Evolutionary conservation across 2,329 filamentous ascomycete genomes (phyloP).

Genomic region (Fusarium keratoplasticum): DNA sequence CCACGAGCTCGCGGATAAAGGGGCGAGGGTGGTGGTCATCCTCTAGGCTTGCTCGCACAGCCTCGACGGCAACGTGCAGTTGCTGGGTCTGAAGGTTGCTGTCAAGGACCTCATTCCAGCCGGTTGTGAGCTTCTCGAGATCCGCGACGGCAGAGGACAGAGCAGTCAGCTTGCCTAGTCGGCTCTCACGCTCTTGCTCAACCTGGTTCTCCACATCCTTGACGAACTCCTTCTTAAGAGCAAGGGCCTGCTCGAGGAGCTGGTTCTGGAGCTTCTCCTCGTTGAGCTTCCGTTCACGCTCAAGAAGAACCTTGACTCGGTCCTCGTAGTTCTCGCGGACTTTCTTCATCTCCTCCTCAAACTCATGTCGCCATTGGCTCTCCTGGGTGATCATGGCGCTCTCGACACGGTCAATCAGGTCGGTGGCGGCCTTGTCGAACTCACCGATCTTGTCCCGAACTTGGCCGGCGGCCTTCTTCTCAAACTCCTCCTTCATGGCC

Average conservation of each 20-base stretch:
- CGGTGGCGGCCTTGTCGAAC: conserved; percentile 87
- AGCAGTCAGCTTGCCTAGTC: conserved; percentile 86
- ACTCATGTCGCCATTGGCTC: conserved; percentile 85
- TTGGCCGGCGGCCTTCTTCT: conserved; percentile 79
- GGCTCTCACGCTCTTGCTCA: conserved; percentile 87
- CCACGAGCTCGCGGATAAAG: conserved; percentile 92
- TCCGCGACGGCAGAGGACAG: conserved; percentile 82
- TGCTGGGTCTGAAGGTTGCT: conserved; percentile 94
- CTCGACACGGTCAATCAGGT: conserved; percentile 91
- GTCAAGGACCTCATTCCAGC: conserved; percentile 93
- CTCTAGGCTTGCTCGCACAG: conserved; percentile 86
- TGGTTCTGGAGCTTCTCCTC: conserved; percentile 87
- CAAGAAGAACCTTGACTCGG: conserved; percentile 81
- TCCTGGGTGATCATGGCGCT: conserved; percentile 85
- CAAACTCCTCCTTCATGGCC: conserved; percentile 75
- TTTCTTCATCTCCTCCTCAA: conserved; percentile 84
- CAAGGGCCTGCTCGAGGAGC: conserved; percentile 89
- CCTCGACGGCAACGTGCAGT: conserved; percentile 94
- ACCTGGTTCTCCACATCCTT: conserved; percentile 83
- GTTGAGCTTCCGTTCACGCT: conserved; percentile 81
- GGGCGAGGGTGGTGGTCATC: conserved; percentile 78
- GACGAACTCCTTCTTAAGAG: conserved; percentile 87
- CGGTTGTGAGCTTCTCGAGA: conserved; percentile 86
- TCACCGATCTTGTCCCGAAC: conserved; percentile 78
- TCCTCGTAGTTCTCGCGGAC: conserved; percentile 83